Base-by-base conservation (phyloP, 257 asterid genomes). In the Solanum appendiculatum region DNA sequence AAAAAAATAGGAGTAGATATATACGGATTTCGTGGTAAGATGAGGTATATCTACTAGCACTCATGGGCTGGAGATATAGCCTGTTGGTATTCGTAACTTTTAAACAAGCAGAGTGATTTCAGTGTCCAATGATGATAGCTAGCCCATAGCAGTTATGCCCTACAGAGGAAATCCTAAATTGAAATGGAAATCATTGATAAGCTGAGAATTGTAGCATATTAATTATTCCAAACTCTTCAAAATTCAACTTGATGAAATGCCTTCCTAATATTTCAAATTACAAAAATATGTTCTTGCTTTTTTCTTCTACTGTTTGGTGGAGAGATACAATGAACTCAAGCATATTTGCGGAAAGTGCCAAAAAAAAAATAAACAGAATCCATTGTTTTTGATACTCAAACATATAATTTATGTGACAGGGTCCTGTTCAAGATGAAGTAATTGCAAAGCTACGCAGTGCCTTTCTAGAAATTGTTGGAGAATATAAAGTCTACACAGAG, bases 401-500 rank as follows among this genome's bases (percentile, higher is more conserved):
- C 25, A 15, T 6, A 34, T 13, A 39, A 72, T 44, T 70, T 46
- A 48, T 86, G 56, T 86, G 68, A 74, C 90, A 97, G 99, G 99
- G 99, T 85, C 99, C 99, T 74, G 98, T 93, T 85, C 94, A 93
- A 91, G 99, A 97, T 90, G 98, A 95, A 87, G 99, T 95, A 74
- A 93, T 94, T 77, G 93, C 96, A 69, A 92, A 93, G 91, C 93
- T 97, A 83, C 99, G 99, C 69, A 89, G 84, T 83, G 96, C 98
- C 88, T 97, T 94, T 90, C 92, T 95, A 82, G 97, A 93, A 86
- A 96, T 96, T 92, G 95, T 92, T 51, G 93, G 90, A 89, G 99
- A 97, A 89, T 97, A 93, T 89, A 97, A 94, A 90, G 92, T 91
- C 83, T 95, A 93, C 91, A 91, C 98, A 0, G 98, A 93, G 89